Percentiles rank a stretch among this genome's conserved stretches.
Evolutionary conservation across 805 yeast species (phyloP).

Genomic region (Schwanniomyces polymorphus): DNA sequence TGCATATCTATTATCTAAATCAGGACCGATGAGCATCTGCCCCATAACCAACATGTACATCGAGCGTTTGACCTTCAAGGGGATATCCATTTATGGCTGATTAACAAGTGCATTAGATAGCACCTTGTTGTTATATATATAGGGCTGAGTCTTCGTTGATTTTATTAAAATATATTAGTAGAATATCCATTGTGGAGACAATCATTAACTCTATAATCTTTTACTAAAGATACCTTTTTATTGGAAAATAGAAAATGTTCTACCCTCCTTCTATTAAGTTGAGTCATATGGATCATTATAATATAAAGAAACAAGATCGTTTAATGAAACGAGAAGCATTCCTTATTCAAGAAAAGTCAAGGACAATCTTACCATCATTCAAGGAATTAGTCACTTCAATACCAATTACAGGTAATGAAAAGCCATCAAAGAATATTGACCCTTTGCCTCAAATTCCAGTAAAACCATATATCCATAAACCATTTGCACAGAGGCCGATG

Average conservation of each 20-base stretch:
- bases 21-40: neutral
- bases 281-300: neutral
- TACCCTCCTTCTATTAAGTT: neutral
- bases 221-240: neutral
- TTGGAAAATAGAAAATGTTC: neutral
- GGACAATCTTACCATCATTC: slow-evolving; percentile 29
- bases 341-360: neutral
- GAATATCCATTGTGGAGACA: too few relatives aligned
- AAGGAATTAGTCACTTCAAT: slow-evolving; percentile 31
- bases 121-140: neutral
- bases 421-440: neutral
- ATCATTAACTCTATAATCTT: neutral
- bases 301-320: neutral
- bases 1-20: neutral
- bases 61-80: neutral
- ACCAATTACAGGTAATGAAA: slow-evolving; percentile 22
- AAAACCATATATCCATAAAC: neutral
- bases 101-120: neutral
- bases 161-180: neutral
- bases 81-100: neutral
- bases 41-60: neutral
- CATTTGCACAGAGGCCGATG: neutral
- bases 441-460: neutral
- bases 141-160: neutral
- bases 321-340: neutral